A percentile compares a stretch with the other conserved stretches of the same genome.
Evolutionary conservation across 1,139 yeast species (phyloP).

Genomic region (Eremothecium gossypii): DNA sequence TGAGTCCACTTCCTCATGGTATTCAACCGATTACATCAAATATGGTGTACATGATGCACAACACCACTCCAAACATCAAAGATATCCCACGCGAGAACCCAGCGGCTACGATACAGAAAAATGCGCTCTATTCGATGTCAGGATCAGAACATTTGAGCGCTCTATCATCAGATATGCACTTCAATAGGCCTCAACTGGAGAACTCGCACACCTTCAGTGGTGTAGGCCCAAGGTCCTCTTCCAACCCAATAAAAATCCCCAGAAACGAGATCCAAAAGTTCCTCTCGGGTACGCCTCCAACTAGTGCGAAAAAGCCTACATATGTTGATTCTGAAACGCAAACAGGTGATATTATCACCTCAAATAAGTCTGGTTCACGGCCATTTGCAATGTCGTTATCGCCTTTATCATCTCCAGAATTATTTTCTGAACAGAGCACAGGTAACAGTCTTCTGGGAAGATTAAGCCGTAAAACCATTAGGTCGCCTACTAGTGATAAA

Average conservation of each 20-base stretch:
- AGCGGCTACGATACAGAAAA: no score
- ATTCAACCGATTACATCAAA: no score
- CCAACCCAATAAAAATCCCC: slow-evolving; percentile 7
- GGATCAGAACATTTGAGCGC: no score
- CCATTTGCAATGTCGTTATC: not conserved
- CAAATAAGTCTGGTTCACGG: not conserved
- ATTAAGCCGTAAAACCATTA: not conserved
- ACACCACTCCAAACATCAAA: no score
- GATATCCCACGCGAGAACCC: no score
- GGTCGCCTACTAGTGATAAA: no score
- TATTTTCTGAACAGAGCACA: slow-evolving; percentile 3
- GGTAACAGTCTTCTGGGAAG: not conserved
- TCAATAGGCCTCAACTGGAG: no score
- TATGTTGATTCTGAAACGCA: slow-evolving; percentile 25
- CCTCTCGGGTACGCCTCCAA: slow-evolving; percentile 6
- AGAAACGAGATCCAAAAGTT: slow-evolving; percentile 8
- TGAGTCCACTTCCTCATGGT: no score
- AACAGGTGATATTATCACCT: slow-evolving; percentile 12
- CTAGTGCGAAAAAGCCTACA: slow-evolving; percentile 1
- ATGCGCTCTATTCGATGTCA: no score
- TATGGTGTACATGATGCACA: no score
- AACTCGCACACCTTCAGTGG: no score
- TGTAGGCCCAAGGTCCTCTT: slow-evolving; percentile 4
- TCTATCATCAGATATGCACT: no score
- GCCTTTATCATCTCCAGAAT: slow-evolving; percentile 9